Base-by-base conservation (phyloP, 202 grass and related monocot genomes). In the Cymbopogon flexuosus region DNA sequence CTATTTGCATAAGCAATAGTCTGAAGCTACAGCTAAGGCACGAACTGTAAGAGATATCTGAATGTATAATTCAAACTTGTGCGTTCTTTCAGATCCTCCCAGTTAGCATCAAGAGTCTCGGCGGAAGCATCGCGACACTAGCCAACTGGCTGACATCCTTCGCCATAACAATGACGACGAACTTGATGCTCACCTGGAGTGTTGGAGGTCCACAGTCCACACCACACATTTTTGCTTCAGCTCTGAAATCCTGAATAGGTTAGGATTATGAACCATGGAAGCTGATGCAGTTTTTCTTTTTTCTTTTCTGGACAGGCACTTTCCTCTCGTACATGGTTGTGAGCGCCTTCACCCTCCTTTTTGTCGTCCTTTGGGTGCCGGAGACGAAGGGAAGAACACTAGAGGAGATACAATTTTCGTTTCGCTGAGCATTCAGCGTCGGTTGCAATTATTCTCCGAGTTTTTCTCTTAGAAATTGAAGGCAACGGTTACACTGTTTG, bases 321-420 rank as follows among this genome's bases (percentile, higher is more conserved):
- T 98, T 98, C 51, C 62, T 84, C 49, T 84, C 85, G 4, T 98
- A 98, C 66, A 84, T 82, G 79, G 45, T 93, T 43, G 82, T 95
- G 45, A 16, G 14, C 5, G 60, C 5, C 82, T 47, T 47, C 45
- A 47, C 45, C 4, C 80, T 98, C 2, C 58, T 93, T 36, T 98
- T 98, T 76, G 88, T 98, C 21, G 31, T 91, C 40, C 82, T 93
- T 47, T 95, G 96, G 96, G 87, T 98, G 65, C 96, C 96, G 1
- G 95, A 94, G 65, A 98, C 95, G 43, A 46, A 46, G 43, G 43
- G 92, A 42, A 88, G 90, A 91, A 93, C 92, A 2, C 92, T 98
- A 0, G 95, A 98, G 59, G 95, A 98, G 82, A 98, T 98, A 68
- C 92, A 98, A 41, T 98, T 88, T 88, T 98, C 95, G 1, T 98